These are phyloP conservation scores for Vanderwaltozyma polyspora DNA, from an alignment of 805 yeast genomes.

Conservation along the genomic window DNA sequence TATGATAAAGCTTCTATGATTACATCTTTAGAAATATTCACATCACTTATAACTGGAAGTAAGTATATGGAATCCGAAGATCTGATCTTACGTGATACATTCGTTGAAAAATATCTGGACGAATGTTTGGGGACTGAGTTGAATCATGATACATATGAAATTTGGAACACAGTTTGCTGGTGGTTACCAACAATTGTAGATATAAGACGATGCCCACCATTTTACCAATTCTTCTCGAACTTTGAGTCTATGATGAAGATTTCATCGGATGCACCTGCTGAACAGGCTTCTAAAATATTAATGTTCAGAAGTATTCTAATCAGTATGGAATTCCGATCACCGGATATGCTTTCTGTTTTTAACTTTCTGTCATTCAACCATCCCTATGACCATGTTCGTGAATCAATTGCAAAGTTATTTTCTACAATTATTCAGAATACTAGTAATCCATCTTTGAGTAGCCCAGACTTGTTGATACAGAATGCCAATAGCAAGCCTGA, in stretches of 20 bases:
- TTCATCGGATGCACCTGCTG: slow-evolving; percentile 50
- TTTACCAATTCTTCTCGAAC: slow-evolving; percentile 35
- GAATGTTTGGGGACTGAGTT: slow-evolving; percentile 44
- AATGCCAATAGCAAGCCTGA: slow-evolving; percentile 6
- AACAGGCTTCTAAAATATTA: slow-evolving; percentile 44
- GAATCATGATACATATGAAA: slow-evolving; percentile 58
- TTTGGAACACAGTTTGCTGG: slow-evolving; percentile 71
- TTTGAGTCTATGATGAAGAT: slow-evolving; percentile 33
- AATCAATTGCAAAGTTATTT: slow-evolving; percentile 53
- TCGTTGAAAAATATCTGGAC: slow-evolving; percentile 34
- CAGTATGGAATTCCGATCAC: slow-evolving; percentile 44
- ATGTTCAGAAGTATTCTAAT: slow-evolving; percentile 42
- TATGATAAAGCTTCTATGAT: slow-evolving; percentile 72
- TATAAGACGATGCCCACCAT: slow-evolving; percentile 49
- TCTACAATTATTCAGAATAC: slow-evolving; percentile 18
- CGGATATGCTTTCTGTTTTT: slow-evolving; percentile 35
- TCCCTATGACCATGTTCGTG: slow-evolving; percentile 63
- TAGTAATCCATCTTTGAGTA: slow-evolving; percentile 14
- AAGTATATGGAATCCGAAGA: slow-evolving; percentile 30
- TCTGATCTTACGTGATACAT: slow-evolving; percentile 33
- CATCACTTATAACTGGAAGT: slow-evolving; percentile 48
- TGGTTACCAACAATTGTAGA: slow-evolving; percentile 62
- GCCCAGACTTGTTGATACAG: slow-evolving; percentile 6
- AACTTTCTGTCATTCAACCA: slow-evolving; percentile 40
- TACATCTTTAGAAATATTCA: slow-evolving; percentile 55